Evolutionary conservation across 164 flowering plant genomes (phyloP).

Genomic region (Berberis vulgaris): DNA sequence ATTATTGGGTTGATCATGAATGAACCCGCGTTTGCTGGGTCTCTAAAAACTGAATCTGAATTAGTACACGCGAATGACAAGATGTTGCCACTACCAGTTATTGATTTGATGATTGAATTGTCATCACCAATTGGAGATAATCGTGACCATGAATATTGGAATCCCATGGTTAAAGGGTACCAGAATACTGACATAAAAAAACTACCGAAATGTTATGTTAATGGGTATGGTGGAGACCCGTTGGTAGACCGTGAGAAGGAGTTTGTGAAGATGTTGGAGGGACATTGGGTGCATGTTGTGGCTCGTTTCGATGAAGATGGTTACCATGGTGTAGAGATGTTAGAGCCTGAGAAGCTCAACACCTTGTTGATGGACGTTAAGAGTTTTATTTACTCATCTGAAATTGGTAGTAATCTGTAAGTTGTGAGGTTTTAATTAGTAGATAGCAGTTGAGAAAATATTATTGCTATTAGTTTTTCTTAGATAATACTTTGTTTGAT

Average conservation of each 20-base stretch:
- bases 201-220: conserved; percentile 5
- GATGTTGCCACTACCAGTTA: conserved; percentile 15
- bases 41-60: neutral
- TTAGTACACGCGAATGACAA: conserved; percentile 1
- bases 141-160: conserved; percentile 19
- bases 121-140: conserved; percentile 25
- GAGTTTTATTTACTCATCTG: neutral
- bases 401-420: no score
- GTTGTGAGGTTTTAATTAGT: no score
- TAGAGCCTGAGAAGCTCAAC: neutral
- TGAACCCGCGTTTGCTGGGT: neutral
- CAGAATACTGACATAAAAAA: neutral
- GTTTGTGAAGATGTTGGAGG: conserved; percentile 6
- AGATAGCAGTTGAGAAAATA: no score
- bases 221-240: conserved; percentile 13
- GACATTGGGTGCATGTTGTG: neutral
- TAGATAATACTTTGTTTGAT: no score
- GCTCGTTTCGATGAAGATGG: neutral
- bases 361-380: neutral
- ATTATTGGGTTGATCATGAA: conserved; percentile 1
- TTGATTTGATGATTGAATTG: conserved; percentile 29
- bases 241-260: conserved; percentile 13
- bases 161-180: conserved; percentile 4
- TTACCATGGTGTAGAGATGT: conserved; percentile 3
- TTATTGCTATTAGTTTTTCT: no score